phyloP scores from a whole-genome alignment of 164 flowering plant genomes.

The Magnolia kwangsiensis region DNA sequence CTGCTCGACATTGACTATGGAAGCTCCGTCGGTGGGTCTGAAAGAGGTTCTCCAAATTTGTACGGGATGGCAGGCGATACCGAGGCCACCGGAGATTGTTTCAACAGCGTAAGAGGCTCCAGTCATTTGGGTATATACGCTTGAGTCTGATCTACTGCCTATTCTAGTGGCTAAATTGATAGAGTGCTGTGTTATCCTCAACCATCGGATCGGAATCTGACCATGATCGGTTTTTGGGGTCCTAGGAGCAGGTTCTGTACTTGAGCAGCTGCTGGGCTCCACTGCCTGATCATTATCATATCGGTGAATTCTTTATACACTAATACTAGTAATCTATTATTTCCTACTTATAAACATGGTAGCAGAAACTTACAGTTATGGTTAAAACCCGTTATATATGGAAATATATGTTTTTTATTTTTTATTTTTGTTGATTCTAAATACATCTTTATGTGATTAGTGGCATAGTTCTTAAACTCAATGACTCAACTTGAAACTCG shows the following conservation, averaged over 20 bases:
- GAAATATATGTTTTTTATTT: no score
- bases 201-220: neutral
- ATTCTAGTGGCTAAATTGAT: neutral
- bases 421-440: no score
- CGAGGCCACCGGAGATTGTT: constrained; percentile 21
- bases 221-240: neutral
- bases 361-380: no score
- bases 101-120: neutral
- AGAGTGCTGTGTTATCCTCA: neutral
- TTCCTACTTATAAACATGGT: no score
- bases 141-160: neutral
- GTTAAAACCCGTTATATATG: no score
- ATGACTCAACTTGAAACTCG: no score
- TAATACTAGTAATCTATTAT: no score
- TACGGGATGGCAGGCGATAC: constrained; percentile 37
- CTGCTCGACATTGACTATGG: constrained; percentile 36
- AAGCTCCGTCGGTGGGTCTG: constrained; percentile 31
- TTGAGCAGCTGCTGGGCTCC: neutral
- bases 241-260: neutral
- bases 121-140: neutral
- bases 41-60: constrained; percentile 28
- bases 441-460: no score
- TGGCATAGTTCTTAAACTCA: no score
- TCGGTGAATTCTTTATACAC: no score
- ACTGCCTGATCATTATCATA: neutral